Conservation (phyloP, 352 stramenopile species). For the Blastocystis sp. region DNA sequence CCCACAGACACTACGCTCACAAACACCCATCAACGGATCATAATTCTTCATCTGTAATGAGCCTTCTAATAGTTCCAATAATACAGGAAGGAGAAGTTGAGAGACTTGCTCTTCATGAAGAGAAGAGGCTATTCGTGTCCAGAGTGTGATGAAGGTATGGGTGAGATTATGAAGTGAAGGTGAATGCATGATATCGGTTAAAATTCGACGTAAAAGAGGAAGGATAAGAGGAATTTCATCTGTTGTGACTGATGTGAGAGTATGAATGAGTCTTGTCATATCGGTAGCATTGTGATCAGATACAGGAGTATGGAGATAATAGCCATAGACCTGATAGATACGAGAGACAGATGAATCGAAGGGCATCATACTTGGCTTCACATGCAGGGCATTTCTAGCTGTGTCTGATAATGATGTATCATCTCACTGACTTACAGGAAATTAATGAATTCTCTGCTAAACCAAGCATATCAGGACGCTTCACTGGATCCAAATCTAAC, state of each 20-base stretch:
- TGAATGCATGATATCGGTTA: slow-evolving; percentile 4
- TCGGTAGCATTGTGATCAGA: neutral
- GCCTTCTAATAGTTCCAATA: slow-evolving; percentile 13
- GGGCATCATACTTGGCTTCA: slow-evolving; percentile 35
- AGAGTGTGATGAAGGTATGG: slow-evolving; percentile 7
- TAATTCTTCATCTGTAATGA: slow-evolving; percentile 47
- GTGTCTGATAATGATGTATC: neutral
- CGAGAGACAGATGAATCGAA: neutral
- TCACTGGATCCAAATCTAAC: slow-evolving; percentile 29
- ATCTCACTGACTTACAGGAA: neutral
- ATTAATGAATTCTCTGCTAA: neutral
- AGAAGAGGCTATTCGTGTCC: slow-evolving; percentile 1
- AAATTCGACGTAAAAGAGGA: slow-evolving; percentile 33
- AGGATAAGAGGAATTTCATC: slow-evolving; percentile 54
- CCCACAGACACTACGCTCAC: neutral
- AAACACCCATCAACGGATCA: neutral
- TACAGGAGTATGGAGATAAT: neutral
- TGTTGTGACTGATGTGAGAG: slow-evolving; percentile 39
- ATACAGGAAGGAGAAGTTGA: neutral
- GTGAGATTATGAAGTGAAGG: neutral
- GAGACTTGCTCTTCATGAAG: slow-evolving; percentile 48
- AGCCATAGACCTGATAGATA: slow-evolving; percentile 19
- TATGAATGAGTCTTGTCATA: neutral
- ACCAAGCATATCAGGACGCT: neutral
- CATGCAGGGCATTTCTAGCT: neutral